A percentile compares a stretch with the other conserved stretches of the same genome.
These are phyloP conservation scores for Exophiala viscosa DNA, from an alignment of 2,329 filamentous ascomycete species.

Conservation along the genomic window DNA sequence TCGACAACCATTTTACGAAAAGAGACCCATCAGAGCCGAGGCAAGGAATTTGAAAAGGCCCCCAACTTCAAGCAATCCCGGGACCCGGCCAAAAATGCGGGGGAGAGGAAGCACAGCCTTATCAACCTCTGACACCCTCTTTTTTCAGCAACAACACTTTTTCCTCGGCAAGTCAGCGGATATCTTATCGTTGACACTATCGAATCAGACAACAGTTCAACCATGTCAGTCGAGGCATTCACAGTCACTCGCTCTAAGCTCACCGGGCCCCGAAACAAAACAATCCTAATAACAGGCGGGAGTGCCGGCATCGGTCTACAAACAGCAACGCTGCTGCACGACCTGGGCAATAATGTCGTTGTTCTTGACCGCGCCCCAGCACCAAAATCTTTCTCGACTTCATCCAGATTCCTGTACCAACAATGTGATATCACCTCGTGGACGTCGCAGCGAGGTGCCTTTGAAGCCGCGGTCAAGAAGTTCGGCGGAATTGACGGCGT, in stretches of 20 bases:
- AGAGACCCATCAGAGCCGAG: too few relatives aligned
- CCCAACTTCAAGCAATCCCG: too few relatives aligned
- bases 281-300: constrained; percentile 39
- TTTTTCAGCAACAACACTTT: too few relatives aligned
- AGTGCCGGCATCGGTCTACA: constrained; percentile 41
- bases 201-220: background rate
- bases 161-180: too few relatives aligned
- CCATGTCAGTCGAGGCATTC: constrained; percentile 24
- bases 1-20: too few relatives aligned
- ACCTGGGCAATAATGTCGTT: constrained; percentile 40
- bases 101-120: too few relatives aligned
- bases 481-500: constrained; percentile 47
- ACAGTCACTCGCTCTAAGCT: constrained; percentile 32
- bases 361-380: constrained; percentile 39
- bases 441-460: constrained; percentile 44
- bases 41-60: too few relatives aligned
- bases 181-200: too few relatives aligned
- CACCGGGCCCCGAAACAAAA: constrained; percentile 23
- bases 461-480: constrained; percentile 38
- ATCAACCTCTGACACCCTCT: too few relatives aligned
- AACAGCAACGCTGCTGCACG: constrained; percentile 39
- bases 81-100: too few relatives aligned
- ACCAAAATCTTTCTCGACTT: constrained; percentile 30
- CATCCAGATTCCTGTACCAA: constrained; percentile 34
- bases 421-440: constrained; percentile 47